Percentiles rank a stretch among this genome's conserved stretches.
Conservation (phyloP, 192 early-diverging fungal species). For the Borealophlyctis nickersoniae region DNA sequence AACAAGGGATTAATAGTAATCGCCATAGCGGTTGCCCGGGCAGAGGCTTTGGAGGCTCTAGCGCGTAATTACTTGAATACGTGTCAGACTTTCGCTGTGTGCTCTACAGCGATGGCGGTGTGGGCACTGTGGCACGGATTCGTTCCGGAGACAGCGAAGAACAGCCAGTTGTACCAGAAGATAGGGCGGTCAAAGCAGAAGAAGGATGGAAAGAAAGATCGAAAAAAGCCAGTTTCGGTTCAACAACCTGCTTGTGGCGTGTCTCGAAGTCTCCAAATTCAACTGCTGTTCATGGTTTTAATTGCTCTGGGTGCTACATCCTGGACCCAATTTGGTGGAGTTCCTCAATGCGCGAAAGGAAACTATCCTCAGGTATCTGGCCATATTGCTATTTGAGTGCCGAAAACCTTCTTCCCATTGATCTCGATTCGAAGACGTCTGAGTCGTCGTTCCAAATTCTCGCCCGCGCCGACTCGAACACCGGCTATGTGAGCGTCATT, state of each 20-base stretch:
- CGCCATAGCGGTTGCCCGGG: neutral
- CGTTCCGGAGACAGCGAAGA: conserved; percentile 1
- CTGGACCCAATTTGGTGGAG: neutral
- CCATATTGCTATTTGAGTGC: neutral
- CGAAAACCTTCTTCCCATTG: neutral
- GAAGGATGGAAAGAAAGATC: conserved; percentile 4
- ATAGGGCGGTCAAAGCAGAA: neutral
- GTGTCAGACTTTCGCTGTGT: neutral
- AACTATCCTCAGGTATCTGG: neutral
- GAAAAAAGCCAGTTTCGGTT: neutral
- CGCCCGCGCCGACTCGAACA: conserved; percentile 55
- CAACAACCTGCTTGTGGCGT: neutral
- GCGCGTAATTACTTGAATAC: neutral
- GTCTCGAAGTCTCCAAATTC: neutral
- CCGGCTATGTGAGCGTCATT: conserved; percentile 76
- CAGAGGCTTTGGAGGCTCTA: neutral
- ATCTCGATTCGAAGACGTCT: neutral
- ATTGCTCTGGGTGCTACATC: neutral
- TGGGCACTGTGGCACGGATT: neutral
- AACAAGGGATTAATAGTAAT: too few species aligned
- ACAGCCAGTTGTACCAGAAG: neutral
- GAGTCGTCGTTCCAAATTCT: conserved; percentile 14
- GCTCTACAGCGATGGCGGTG: neutral
- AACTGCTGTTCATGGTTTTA: neutral
- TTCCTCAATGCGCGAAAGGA: neutral